Conservation (phyloP, 176 grass and related monocot genomes). For the Zoysia pacifica region DNA sequence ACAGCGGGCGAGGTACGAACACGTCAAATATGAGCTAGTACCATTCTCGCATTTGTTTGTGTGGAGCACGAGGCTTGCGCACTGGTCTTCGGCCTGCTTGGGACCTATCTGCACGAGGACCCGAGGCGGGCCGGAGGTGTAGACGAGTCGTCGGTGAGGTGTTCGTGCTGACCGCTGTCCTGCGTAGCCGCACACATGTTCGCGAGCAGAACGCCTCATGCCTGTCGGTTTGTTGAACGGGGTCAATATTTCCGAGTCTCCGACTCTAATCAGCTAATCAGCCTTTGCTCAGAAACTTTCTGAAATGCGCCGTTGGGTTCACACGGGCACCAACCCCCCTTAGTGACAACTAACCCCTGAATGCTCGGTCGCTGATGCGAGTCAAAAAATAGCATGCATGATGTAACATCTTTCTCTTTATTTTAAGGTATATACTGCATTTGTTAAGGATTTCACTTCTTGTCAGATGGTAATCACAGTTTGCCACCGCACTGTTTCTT, state of each 20-base stretch:
- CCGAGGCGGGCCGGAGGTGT: neutral
- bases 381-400: neutral
- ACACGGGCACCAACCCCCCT: neutral
- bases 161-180: constrained; percentile 1
- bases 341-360: neutral
- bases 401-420: no score
- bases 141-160: constrained; percentile 38
- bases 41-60: constrained; percentile 8
- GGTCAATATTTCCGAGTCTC: constrained; percentile 47
- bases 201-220: neutral
- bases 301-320: neutral
- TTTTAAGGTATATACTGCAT: no score
- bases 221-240: neutral
- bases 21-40: neutral
- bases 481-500: no score
- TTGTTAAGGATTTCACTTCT: no score
- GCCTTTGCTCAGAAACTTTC: neutral
- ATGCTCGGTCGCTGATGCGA: neutral
- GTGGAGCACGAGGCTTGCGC: constrained; percentile 23
- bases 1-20: neutral
- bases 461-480: no score
- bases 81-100: neutral
- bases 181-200: neutral
- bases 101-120: neutral
- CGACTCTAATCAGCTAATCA: neutral